A percentile compares a stretch with the other conserved stretches of the same genome.
Evolutionary conservation across 2,329 filamentous ascomycete genomes (phyloP).

Genomic region (Domatiomyces globalis): DNA sequence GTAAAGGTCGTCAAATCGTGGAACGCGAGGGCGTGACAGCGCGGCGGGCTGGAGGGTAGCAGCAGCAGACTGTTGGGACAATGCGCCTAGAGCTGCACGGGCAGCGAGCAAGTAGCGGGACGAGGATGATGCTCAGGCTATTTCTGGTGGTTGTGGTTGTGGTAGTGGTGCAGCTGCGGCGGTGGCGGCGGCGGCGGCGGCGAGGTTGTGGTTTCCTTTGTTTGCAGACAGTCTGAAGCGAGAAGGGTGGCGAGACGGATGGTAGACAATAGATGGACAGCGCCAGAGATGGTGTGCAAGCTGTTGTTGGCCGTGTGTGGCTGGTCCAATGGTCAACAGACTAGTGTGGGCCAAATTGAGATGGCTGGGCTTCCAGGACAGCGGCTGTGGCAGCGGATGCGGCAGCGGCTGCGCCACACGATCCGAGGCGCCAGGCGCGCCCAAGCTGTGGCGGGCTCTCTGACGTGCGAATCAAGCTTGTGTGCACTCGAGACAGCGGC

Average conservation of each 20-base stretch:
- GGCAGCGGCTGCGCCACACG: not conserved
- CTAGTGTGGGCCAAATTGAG: not conserved
- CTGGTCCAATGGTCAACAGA: not conserved
- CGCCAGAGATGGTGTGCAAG: not conserved
- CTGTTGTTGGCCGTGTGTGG: not conserved
- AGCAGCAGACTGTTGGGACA: not conserved
- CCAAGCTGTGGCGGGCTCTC: not conserved
- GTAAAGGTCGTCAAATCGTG: slow-evolving; percentile 39
- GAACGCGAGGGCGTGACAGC: slow-evolving; percentile 6
- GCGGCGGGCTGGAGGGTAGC: not conserved
- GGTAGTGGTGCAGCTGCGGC: no score
- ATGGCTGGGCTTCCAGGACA: not conserved
- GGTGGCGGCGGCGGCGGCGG: no score
- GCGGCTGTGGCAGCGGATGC: not conserved
- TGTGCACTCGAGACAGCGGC: no score
- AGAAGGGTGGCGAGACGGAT: not conserved
- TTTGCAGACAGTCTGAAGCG: not conserved
- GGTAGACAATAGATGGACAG: not conserved
- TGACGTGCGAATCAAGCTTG: not conserved
- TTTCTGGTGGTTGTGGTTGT: no score
- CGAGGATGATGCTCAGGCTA: no score
- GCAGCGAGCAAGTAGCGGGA: not conserved
- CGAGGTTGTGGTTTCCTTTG: not conserved
- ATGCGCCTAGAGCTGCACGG: not conserved
- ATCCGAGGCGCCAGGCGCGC: not conserved